phyloP scores from a whole-genome alignment of 352 stramenopile genomes.

The Halophytophthora batemanensis region DNA sequence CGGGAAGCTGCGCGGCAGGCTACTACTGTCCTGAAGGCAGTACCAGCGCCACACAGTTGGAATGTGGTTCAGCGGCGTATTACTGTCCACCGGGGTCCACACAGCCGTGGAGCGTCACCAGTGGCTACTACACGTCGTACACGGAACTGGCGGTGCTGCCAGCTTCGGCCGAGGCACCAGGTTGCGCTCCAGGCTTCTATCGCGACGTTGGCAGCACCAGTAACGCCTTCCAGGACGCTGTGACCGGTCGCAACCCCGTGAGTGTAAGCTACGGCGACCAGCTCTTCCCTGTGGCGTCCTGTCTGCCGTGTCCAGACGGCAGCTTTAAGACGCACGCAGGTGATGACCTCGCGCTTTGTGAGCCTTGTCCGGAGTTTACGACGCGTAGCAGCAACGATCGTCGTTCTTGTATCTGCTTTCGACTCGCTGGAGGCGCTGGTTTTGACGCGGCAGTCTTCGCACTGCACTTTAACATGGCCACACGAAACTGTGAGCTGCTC shows the following conservation, averaged over 20 bases:
- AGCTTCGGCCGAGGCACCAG: conserved; percentile 11
- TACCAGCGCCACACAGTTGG: conserved; percentile 28
- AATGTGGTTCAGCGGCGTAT: conserved; percentile 34
- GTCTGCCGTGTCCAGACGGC: conserved; percentile 52
- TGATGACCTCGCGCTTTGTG: conserved; percentile 46
- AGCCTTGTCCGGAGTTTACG: conserved; percentile 42
- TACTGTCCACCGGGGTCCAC: conserved; percentile 51
- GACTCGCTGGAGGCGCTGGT: conserved; percentile 34
- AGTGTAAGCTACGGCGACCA: conserved; percentile 59
- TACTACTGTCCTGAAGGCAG: conserved; percentile 60
- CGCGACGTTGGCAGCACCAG: conserved; percentile 18
- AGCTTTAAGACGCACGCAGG: conserved; percentile 66
- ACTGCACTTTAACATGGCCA: conserved; percentile 38
- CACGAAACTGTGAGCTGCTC: conserved; percentile 25
- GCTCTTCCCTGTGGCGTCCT: conserved; percentile 51
- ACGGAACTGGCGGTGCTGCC: conserved; percentile 17
- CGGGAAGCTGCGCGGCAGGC: conserved; percentile 43
- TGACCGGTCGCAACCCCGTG: conserved; percentile 42
- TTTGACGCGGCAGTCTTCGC: conserved; percentile 28
- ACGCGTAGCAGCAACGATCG: conserved; percentile 42
- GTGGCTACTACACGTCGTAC: conserved; percentile 52
- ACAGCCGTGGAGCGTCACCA: conserved; percentile 18
- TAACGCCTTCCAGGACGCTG: conserved; percentile 36
- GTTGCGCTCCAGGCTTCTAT: conserved; percentile 23
- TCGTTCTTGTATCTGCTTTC: conserved; percentile 61